A percentile compares a stretch with the other conserved stretches of the same genome.
Conservation (phyloP, 768 basidiomycete genomes). For the Calocybe indica region DNA sequence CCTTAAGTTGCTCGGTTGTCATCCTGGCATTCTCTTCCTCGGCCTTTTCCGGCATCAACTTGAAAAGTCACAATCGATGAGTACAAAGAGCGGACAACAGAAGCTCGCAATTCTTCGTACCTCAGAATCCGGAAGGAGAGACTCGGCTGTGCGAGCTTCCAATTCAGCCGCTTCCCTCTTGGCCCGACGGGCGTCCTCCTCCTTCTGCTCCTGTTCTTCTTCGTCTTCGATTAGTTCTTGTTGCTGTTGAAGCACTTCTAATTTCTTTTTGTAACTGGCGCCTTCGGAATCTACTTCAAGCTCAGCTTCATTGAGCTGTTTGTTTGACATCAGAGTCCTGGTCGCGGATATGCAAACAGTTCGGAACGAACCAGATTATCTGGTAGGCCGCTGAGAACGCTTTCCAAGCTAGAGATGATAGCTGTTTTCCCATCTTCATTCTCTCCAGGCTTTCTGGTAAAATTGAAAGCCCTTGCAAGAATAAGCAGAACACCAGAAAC, state of each 20-base stretch:
- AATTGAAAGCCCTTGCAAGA: constrained; percentile 92
- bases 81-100: background rate
- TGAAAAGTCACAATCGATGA: background rate
- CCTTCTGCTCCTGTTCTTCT: constrained; percentile 95
- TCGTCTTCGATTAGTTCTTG: constrained; percentile 99
- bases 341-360: background rate
- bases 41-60: constrained; percentile 60
- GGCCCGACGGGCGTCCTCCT: constrained; percentile 84
- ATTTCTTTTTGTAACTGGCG: constrained; percentile 95
- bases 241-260: constrained; percentile 96
- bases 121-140: constrained; percentile 85
- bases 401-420: constrained; percentile 79
- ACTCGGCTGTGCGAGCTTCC: constrained; percentile 75
- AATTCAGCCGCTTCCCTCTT: constrained; percentile 75
- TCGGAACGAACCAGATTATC: constrained; percentile 76
- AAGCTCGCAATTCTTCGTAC: constrained; percentile 28
- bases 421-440: constrained; percentile 80
- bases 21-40: constrained; percentile 81
- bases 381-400: constrained; percentile 85
- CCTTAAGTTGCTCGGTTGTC: constrained; percentile 94
- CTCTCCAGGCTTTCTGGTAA: constrained; percentile 69
- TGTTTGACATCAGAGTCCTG: background rate
- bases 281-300: constrained; percentile 92
- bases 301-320: constrained; percentile 92
- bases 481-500: constrained; percentile 93